Evolutionary conservation across 73 alveolate genomes (phyloP).

Genomic region (Paramecium primaurelia): DNA sequence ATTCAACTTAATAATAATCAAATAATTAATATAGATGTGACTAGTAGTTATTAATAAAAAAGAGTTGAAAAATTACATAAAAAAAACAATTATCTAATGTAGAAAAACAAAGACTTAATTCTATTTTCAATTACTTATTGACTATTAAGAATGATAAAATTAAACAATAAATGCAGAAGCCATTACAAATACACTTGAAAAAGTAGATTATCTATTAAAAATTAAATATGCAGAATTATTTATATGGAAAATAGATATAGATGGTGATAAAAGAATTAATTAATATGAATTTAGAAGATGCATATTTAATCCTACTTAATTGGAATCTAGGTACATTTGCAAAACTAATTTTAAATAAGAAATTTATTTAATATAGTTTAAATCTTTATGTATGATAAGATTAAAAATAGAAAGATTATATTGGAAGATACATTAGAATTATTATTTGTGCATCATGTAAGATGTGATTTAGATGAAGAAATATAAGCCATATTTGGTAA

Average conservation of each 20-base stretch:
- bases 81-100: background rate
- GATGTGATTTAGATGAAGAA: conserved; percentile 75
- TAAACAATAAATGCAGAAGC: background rate
- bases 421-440: conserved; percentile 95
- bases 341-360: background rate
- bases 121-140: background rate
- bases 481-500: conserved; percentile 77
- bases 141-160: background rate
- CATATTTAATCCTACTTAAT: conserved; percentile 85
- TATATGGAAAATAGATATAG: conserved; percentile 92
- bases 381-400: conserved; percentile 94
- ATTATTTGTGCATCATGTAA: conserved; percentile 86
- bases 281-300: conserved; percentile 90
- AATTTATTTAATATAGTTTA: conserved; percentile 90
- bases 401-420: conserved; percentile 85
- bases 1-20: background rate
- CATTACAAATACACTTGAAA: background rate
- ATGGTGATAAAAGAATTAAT: conserved; percentile 84
- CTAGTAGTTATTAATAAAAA: background rate
- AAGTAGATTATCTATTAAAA: background rate
- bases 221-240: conserved; percentile 40
- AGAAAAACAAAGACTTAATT: background rate
- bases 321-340: conserved; percentile 73
- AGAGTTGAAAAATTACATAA: background rate
- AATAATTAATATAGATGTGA: background rate